These are phyloP conservation scores for Cladosporium sp. DNA, from an alignment of 2,329 filamentous ascomycete genomes.

Conservation along the genomic window DNA sequence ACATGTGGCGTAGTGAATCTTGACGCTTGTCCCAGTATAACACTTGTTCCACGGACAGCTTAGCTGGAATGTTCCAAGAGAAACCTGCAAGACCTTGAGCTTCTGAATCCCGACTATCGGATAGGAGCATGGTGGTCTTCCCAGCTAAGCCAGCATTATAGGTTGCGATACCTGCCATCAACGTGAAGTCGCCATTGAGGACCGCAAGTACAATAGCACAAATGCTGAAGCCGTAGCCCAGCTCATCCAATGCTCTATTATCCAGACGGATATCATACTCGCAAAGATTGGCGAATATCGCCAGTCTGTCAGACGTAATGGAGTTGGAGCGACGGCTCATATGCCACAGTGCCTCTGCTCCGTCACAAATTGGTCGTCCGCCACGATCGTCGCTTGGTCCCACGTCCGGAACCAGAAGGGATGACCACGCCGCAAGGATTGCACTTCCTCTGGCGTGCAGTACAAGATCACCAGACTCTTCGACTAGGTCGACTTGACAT, in stretches of 20 bases:
- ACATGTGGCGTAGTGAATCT: background rate
- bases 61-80: background rate
- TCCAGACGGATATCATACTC: conserved; percentile 21
- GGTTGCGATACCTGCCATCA: background rate
- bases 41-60: background rate
- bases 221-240: conserved; percentile 7
- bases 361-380: conserved; percentile 17
- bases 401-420: background rate
- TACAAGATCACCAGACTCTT: background rate
- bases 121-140: background rate
- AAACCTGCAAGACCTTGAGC: background rate
- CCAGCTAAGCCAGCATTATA: background rate
- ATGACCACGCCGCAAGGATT: background rate
- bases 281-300: conserved; percentile 25
- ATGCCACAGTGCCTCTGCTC: conserved; percentile 21
- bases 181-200: conserved; percentile 20
- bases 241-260: conserved; percentile 16
- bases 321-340: conserved; percentile 17
- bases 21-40: background rate
- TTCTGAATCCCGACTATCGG: background rate
- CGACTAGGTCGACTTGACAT: background rate
- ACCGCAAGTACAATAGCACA: conserved; percentile 19
- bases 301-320: conserved; percentile 20
- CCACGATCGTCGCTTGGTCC: background rate
- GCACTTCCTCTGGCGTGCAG: background rate